Conservation (phyloP, 148 eudicot genomes). For the Amaranthus cruentus region DNA sequence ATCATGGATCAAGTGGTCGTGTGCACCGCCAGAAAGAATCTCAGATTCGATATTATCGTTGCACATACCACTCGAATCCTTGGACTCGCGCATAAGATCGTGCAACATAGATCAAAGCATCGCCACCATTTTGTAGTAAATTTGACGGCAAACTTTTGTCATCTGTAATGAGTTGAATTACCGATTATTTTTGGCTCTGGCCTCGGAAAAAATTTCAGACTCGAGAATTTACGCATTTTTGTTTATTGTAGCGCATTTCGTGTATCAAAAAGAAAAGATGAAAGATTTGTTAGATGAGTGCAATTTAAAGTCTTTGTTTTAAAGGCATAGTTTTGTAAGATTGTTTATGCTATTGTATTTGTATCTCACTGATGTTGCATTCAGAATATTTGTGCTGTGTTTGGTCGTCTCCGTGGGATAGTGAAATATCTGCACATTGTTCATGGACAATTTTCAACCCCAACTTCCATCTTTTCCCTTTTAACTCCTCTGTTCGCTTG, state of each 20-base stretch:
- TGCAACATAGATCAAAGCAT: not conserved
- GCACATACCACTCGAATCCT: slow-evolving; percentile 39
- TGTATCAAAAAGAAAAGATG: slow-evolving; percentile 9
- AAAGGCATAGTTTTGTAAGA: not conserved
- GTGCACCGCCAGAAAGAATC: slow-evolving; percentile 28
- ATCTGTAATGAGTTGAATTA: not conserved
- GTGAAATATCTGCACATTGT: slow-evolving; percentile 8
- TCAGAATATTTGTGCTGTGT: not conserved
- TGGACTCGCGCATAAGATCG: slow-evolving; percentile 11
- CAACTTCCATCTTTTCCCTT: too few relatives aligned
- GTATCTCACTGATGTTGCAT: not conserved
- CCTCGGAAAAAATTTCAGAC: not conserved
- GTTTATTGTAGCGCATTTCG: slow-evolving; percentile 23
- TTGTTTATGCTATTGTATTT: not conserved
- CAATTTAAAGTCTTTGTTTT: slow-evolving; percentile 1
- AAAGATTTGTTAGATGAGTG: slow-evolving; percentile 1
- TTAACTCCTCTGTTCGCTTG: too few relatives aligned
- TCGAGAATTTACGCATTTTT: slow-evolving; percentile 8
- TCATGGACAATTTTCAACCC: slow-evolving; percentile 12
- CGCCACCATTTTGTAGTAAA: slow-evolving; percentile 6
- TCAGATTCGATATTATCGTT: slow-evolving; percentile 49
- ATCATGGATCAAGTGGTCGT: slow-evolving; percentile 29
- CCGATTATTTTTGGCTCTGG: not conserved
- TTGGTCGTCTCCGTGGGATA: slow-evolving; percentile 11
- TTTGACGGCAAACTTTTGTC: slow-evolving; percentile 2